Evolutionary conservation across 352 stramenopile genomes (phyloP).

Genomic region (Pythium aristosporum): DNA sequence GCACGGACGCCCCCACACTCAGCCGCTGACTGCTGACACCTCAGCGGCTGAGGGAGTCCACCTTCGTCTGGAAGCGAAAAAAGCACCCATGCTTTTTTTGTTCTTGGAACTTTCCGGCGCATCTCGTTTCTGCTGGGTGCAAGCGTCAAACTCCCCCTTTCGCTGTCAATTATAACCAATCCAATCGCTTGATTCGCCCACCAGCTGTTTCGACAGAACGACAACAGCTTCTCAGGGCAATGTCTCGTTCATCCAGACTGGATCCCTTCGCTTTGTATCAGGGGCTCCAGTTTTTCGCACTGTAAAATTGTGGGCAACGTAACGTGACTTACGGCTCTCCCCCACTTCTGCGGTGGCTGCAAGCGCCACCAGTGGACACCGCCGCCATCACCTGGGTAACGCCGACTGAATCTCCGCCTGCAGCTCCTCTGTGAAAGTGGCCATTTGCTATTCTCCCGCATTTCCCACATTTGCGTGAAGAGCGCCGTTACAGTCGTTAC

Average conservation of each 20-base stretch:
- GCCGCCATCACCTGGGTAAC: background rate
- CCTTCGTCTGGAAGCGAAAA: background rate
- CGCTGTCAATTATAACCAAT: background rate
- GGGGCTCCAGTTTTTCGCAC: background rate
- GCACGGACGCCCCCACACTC: too few relatives aligned
- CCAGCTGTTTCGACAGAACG: background rate
- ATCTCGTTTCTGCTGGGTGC: background rate
- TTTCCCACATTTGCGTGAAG: too few relatives aligned
- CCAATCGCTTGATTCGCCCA: background rate
- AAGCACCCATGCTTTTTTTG: background rate
- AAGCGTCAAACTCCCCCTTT: background rate
- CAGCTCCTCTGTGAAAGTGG: background rate
- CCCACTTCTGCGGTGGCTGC: background rate
- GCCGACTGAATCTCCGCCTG: too few relatives aligned
- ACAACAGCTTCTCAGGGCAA: background rate
- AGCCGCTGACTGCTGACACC: too few relatives aligned
- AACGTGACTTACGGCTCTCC: constrained; percentile 1
- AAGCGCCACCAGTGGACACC: background rate
- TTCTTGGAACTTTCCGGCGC: background rate
- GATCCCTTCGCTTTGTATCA: background rate
- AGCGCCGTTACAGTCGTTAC: constrained; percentile 10
- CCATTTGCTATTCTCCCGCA: background rate
- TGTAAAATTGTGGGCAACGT: constrained; percentile 3
- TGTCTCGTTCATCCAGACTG: background rate
- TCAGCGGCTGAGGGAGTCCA: background rate